A percentile compares a stretch with the other conserved stretches of the same genome.
Evolutionary conservation across 352 stramenopile genomes (phyloP).

Genomic region (Globisporangium polare): DNA sequence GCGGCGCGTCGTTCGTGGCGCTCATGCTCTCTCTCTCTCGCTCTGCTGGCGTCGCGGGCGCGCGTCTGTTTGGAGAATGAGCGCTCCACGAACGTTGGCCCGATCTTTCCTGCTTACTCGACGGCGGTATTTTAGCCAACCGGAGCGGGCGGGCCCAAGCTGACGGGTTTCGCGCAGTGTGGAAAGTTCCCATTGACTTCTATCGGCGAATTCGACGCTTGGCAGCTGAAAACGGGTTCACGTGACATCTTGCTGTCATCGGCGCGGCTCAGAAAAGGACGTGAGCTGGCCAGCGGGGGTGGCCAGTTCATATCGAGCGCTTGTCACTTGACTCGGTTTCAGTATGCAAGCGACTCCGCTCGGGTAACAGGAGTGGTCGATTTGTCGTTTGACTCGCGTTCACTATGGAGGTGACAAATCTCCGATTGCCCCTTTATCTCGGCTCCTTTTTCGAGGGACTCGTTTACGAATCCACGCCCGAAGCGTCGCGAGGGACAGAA

Average conservation of each 20-base stretch:
- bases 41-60: no score
- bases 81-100: not conserved
- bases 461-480: not conserved
- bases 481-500: not conserved
- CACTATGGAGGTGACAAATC: no score
- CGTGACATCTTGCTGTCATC: conserved; percentile 4
- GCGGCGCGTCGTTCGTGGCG: not conserved
- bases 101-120: conserved; percentile 6
- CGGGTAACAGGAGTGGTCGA: no score
- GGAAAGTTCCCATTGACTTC: not conserved
- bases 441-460: no score
- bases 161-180: not conserved
- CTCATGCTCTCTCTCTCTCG: conserved; percentile 1
- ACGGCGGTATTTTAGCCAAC: conserved; percentile 2
- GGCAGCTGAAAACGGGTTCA: not conserved
- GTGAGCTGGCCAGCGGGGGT: no score
- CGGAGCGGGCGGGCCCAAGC: not conserved
- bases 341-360: no score
- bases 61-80: conserved; percentile 4
- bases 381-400: no score
- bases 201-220: not conserved
- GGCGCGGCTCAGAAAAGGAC: not conserved
- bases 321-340: no score
- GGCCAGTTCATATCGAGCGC: no score
- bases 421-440: no score